These are phyloP conservation scores for Fusarium sp. DNA, from an alignment of 2,329 filamentous ascomycete genomes.

Conservation along the genomic window DNA sequence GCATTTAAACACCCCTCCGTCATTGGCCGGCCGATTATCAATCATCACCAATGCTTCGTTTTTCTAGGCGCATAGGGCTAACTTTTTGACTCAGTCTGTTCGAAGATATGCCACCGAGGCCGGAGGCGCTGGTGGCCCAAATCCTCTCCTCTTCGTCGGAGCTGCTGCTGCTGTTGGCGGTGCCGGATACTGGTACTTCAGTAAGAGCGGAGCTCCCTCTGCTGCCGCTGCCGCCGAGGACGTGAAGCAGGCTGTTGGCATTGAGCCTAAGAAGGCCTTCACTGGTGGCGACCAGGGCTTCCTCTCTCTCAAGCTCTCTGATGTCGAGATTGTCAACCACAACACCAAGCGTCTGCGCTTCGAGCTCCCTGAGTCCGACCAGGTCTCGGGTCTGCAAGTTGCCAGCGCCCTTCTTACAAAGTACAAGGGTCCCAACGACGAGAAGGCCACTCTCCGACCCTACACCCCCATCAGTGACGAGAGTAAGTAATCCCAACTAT, in stretches of 20 bases:
- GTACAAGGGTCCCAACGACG: constrained; percentile 83
- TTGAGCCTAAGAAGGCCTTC: constrained; percentile 68
- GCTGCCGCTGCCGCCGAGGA: constrained; percentile 68
- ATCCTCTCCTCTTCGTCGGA: constrained; percentile 71
- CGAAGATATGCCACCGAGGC: constrained; percentile 78
- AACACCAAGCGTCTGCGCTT: constrained; percentile 96
- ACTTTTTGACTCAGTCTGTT: constrained; percentile 60
- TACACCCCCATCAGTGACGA: constrained; percentile 95
- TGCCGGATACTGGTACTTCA: constrained; percentile 69
- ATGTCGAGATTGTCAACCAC: constrained; percentile 85
- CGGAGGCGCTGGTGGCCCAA: constrained; percentile 66
- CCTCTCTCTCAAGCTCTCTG: constrained; percentile 82
- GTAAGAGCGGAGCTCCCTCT: constrained; percentile 58
- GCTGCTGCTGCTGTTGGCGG: constrained; percentile 70
- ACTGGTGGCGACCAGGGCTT: constrained; percentile 92
- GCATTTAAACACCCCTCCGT: constrained; percentile 12
- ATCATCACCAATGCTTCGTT: constrained; percentile 19
- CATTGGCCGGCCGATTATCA: constrained; percentile 19
- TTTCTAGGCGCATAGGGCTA: constrained; percentile 22
- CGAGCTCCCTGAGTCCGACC: constrained; percentile 84
- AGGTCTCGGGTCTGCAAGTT: constrained; percentile 84
- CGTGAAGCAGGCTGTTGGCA: constrained; percentile 63
- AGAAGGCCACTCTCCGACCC: constrained; percentile 89
- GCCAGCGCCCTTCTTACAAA: constrained; percentile 93
- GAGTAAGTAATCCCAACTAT: constrained; percentile 61